Base-by-base conservation (phyloP, 2,329 filamentous ascomycete genomes). In the Cordyceps sp. region DNA sequence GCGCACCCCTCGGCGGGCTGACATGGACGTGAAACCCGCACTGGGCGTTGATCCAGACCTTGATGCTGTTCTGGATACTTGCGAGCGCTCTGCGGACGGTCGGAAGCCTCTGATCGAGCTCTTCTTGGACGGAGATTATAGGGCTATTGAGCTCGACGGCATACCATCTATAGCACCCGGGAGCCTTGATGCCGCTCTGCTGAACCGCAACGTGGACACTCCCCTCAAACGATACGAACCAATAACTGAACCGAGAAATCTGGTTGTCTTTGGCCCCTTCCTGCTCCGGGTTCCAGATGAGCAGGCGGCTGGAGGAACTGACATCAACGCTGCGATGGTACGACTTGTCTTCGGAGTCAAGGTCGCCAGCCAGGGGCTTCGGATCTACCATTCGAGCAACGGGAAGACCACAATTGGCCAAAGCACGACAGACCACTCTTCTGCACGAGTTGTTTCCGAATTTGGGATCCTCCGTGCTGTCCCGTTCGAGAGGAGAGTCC, bases 1-100 rank as follows among this genome's bases (percentile, higher is more conserved):
- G 35, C 6, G 20, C 31, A 2, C 40, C 35, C 6, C 20, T 9
- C 9, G 20, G 16, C 10, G 44, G 33, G 23, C 44, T 48, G 30
- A 44, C 42, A 25, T 48, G 45, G 13, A 49, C 32, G 24, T 47
- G 46, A 10, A 47, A 26, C 12, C 45, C 45, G 21, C 46, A 48
- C 9, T 30, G 34, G 6, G 37, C 39, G 28, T 49, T 49, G 27
- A 47, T 37, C 17, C 38, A 44, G 16, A 49, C 26, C 23, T 43
- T 37, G 25, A 45, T 38, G 2, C 37, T 33, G 15, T 32, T 31
- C 26, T 29, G 40, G 5, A 47, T 30, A 13, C 34, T 30, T n/a
- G 28, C 21, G 10, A 49, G 36, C 19, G 36, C 37, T n/a, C 26
- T 39, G 10, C 28, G 33, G 12, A 49, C 32, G 4, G 37, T 43